A percentile compares a stretch with the other conserved stretches of the same genome.
phyloP scores from a whole-genome alignment of 2,329 filamentous ascomycete genomes.

The Pyrenophora graminea region DNA sequence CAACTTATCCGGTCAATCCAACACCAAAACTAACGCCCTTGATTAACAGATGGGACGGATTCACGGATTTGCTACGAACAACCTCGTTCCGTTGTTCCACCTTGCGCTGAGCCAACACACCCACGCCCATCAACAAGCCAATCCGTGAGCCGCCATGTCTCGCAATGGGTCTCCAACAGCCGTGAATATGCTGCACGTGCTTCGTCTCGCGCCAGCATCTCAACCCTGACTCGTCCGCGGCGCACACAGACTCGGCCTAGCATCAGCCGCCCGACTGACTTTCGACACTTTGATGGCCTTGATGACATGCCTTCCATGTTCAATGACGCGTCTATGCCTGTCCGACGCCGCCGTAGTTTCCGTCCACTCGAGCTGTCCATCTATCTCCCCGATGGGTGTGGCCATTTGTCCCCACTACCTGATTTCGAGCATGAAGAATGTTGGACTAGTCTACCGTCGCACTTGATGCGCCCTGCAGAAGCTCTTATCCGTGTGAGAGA shows the following conservation, averaged over 20 bases:
- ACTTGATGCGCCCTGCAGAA: conserved; percentile 38
- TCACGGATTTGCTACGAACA: conserved; percentile 44
- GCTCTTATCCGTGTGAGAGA: conserved; percentile 41
- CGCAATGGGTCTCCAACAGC: conserved; percentile 43
- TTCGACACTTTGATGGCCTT: conserved; percentile 41
- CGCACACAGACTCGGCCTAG: conserved; percentile 41
- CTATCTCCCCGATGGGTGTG: conserved; percentile 39
- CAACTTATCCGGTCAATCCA: conserved; percentile 8
- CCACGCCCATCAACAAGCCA: conserved; percentile 43
- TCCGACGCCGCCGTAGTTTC: conserved; percentile 43
- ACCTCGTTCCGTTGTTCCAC: conserved; percentile 32
- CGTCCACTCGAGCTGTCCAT: conserved; percentile 48
- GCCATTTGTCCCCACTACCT: conserved; percentile 46
- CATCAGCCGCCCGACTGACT: conserved; percentile 45
- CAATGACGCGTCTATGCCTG: conserved; percentile 36
- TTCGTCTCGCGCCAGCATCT: conserved; percentile 40
- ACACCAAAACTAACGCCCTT: conserved; percentile 19
- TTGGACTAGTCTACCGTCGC: conserved; percentile 33
- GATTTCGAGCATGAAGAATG: conserved; percentile 39
- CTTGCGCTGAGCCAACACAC: conserved; percentile 35
- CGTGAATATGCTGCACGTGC: conserved; percentile 43
- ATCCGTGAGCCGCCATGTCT: conserved; percentile 41
- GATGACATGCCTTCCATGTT: conserved; percentile 40
- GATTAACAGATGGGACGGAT: conserved; percentile 25
- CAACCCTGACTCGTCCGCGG: conserved; percentile 38